Evolutionary conservation across 1,284 basidiomycete species (phyloP), one percentile per base, ranked within the genome.

Genomic region (Pyrrhoderma lamaoense): DNA sequence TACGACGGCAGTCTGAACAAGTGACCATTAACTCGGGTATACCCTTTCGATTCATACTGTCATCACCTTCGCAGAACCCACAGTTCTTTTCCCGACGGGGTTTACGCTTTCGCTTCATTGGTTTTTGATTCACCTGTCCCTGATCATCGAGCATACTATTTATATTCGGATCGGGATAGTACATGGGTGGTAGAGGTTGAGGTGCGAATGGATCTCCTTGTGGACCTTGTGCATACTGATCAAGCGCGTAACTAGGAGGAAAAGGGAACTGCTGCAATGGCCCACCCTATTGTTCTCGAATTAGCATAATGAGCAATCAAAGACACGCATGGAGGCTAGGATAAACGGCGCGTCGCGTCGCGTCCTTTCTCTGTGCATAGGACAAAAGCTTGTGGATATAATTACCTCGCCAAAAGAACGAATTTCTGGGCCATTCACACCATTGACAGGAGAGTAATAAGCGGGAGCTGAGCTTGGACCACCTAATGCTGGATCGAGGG

Each of bases 181-280:
- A 82, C 47, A 71, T 64, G 53, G 69, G 68, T 11, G 27, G 27
- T 11, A 11, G 27, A 31, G 27, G 27, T 43, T 71, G 68, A 37
- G 79, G 83, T 46, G 84, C 82, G 63, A 88, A 89, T 35, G 85
- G 85, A 68, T 89, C 86, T 54, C 86, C 85, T 61, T 85, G 82
- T 14, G 86, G 86, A 18, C 77, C 83, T 64, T 83, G 79, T 35
- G 79, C 74, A 61, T 85, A 86, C 52, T 78, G 64, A 18, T 43
- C 43, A 27, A 53, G 44, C 14, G 25, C 31, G 36, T 44, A 42
- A 23, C 44, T 47, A 9, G 53, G 49, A 23, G 49, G 39, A 36
- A 23, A 45, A n/a, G 21, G 38, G n/a, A 5, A 40, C 21, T 22
- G 38, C 7, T 40, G 38, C 5, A 40, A 7, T 5, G 38, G 38